A percentile compares a stretch with the other conserved stretches of the same genome.
Evolutionary conservation across 2,329 filamentous ascomycete species (phyloP).

Genomic region (Nothophaeocryptopus gaeumannii): DNA sequence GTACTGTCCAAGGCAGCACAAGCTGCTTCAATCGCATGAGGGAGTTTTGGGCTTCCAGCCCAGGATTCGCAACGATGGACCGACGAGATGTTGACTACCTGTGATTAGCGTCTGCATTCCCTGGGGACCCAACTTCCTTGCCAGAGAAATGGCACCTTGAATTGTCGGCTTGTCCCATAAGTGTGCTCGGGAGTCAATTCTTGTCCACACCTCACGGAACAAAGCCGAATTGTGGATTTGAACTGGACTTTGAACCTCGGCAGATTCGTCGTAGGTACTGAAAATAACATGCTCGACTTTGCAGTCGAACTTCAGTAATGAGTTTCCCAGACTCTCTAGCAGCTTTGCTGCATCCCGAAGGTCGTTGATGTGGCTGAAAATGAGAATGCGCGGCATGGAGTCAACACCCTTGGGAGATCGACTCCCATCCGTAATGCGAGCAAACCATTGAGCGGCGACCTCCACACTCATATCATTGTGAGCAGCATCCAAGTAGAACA

Average conservation of each 20-base stretch:
- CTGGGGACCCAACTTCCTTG: slow-evolving; percentile 1
- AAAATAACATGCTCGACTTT: slow-evolving; percentile 26
- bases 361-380: slow-evolving; percentile 31
- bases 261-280: slow-evolving; percentile 25
- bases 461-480: slow-evolving; percentile 44
- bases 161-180: slow-evolving; percentile 20
- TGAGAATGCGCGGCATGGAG: slow-evolving; percentile 13
- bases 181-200: neutral
- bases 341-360: slow-evolving; percentile 22
- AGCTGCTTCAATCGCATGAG: too few species aligned
- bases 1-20: too few species aligned
- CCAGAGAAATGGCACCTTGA: slow-evolving; percentile 13
- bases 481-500: slow-evolving; percentile 45
- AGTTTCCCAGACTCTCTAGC: slow-evolving; percentile 16
- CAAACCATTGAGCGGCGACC: slow-evolving; percentile 41
- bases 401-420: neutral
- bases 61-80: slow-evolving; percentile 14
- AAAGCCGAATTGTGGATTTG: neutral
- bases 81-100: slow-evolving; percentile 22
- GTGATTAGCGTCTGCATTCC: slow-evolving; percentile 16
- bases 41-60: slow-evolving; percentile 6
- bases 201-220: slow-evolving; percentile 11
- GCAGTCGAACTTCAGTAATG: slow-evolving; percentile 13
- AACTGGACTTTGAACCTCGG: neutral
- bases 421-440: slow-evolving; percentile 12